Evolutionary conservation across 2,329 filamentous ascomycete genomes (phyloP).

Genomic region (Cephalotrichum gorgonifer): DNA sequence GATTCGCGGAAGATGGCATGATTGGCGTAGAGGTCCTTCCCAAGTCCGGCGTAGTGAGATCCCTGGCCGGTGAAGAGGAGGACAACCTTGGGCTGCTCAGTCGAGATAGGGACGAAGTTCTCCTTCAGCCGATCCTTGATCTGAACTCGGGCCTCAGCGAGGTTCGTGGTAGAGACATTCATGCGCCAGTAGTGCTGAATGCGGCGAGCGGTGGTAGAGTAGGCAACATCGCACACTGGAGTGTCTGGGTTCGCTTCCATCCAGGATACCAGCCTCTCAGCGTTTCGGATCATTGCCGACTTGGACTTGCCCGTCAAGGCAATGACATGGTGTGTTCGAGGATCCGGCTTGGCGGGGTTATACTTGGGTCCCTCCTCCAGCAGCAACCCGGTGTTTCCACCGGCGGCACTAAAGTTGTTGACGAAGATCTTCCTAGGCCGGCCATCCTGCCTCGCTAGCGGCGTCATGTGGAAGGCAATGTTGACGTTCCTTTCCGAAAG

Average conservation of each 20-base stretch:
- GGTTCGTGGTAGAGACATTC: conserved; percentile 30
- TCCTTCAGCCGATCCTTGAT: conserved; percentile 45
- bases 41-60: conserved; percentile 40
- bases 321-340: conserved; percentile 47
- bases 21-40: conserved; percentile 37
- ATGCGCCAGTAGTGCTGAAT: conserved; percentile 50
- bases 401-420: conserved; percentile 64
- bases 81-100: conserved; percentile 27
- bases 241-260: conserved; percentile 40
- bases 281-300: conserved; percentile 47
- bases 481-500: conserved; percentile 46
- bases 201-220: conserved; percentile 57
- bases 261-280: conserved; percentile 41
- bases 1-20: conserved; percentile 37
- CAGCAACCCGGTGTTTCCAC: conserved; percentile 59
- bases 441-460: conserved; percentile 36
- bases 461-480: conserved; percentile 43
- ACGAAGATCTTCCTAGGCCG: conserved; percentile 40
- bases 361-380: conserved; percentile 50
- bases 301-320: conserved; percentile 46
- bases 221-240: conserved; percentile 49
- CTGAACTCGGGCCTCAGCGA: conserved; percentile 29
- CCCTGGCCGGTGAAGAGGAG: conserved; percentile 50
- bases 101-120: conserved; percentile 39
- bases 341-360: conserved; percentile 35